Conservation (phyloP, 495 filamentous ascomycete species). For the Aspergillus panamensis region DNA sequence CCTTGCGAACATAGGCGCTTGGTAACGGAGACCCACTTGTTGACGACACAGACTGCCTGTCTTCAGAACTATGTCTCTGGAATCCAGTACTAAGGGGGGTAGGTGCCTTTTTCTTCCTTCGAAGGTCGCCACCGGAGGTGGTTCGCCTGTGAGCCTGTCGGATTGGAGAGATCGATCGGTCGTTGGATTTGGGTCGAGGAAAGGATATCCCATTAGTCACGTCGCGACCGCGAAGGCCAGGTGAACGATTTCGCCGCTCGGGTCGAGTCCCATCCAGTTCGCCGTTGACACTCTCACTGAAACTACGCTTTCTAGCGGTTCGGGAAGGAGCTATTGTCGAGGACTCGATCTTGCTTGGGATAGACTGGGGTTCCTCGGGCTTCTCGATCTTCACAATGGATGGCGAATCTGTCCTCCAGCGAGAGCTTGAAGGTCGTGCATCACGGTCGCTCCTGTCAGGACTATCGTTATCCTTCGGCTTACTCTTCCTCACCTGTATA, state of each 20-base stretch:
- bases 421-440: constrained; percentile 29
- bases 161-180: constrained; percentile 61
- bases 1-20: constrained; percentile 61
- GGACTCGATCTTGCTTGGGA: constrained; percentile 23
- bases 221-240: constrained; percentile 24
- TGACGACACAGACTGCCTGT: constrained; percentile 70
- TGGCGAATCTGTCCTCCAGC: constrained; percentile 23
- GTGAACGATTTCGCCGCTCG: constrained; percentile 24
- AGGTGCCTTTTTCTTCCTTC: constrained; percentile 41
- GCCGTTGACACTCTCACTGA: constrained; percentile 41
- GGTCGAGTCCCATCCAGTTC: constrained; percentile 29
- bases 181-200: constrained; percentile 38
- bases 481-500: constrained; percentile 34
- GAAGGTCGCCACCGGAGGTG: constrained; percentile 46
- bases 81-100: constrained; percentile 51
- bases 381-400: constrained; percentile 41
- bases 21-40: constrained; percentile 67
- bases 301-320: constrained; percentile 39
- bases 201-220: constrained; percentile 25
- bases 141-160: constrained; percentile 58
- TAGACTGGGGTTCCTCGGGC: constrained; percentile 29
- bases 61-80: constrained; percentile 52
- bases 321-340: constrained; percentile 21
- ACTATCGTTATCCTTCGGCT: constrained; percentile 29
- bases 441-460: constrained; percentile 23